Conservation (phyloP, 2,329 filamentous ascomycete genomes). For the Pochonia chlamydosporia region DNA sequence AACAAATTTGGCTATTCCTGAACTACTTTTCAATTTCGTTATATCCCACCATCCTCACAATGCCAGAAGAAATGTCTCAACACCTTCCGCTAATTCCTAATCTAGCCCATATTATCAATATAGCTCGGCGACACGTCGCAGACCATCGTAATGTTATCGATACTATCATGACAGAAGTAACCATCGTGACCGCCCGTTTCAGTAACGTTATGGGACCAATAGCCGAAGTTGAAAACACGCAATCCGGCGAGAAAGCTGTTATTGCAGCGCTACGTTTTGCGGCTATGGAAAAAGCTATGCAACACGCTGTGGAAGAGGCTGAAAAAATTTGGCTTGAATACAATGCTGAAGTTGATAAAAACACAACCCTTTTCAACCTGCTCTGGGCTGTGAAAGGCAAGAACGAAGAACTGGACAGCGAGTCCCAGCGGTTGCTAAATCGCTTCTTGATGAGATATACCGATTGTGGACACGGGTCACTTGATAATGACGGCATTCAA, state of each 20-base stretch:
- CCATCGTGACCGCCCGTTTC: constrained; percentile 24
- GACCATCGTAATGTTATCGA: not conserved
- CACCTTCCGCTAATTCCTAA: not conserved
- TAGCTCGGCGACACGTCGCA: not conserved
- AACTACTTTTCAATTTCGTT: no score
- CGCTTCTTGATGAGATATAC: not conserved
- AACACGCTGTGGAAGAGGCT: not conserved
- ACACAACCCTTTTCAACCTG: not conserved
- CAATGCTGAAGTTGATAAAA: not conserved
- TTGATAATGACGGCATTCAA: not conserved
- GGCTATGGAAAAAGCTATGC: constrained; percentile 26
- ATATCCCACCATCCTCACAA: no score
- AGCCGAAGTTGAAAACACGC: constrained; percentile 48
- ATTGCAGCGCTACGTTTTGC: constrained; percentile 49
- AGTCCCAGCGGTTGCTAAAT: not conserved
- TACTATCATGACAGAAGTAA: not conserved
- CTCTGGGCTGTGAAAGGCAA: not conserved
- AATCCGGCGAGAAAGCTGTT: constrained; percentile 42
- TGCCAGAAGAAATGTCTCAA: no score
- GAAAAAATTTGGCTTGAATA: not conserved
- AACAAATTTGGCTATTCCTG: no score
- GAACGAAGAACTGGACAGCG: not conserved
- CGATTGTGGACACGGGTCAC: not conserved
- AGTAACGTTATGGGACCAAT: constrained; percentile 46
- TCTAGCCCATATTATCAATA: not conserved